A percentile compares a stretch with the other conserved stretches of the same genome.
Evolutionary conservation across 192 early-diverging fungal species (phyloP).

Genomic region (Lobulomyces angularis): DNA sequence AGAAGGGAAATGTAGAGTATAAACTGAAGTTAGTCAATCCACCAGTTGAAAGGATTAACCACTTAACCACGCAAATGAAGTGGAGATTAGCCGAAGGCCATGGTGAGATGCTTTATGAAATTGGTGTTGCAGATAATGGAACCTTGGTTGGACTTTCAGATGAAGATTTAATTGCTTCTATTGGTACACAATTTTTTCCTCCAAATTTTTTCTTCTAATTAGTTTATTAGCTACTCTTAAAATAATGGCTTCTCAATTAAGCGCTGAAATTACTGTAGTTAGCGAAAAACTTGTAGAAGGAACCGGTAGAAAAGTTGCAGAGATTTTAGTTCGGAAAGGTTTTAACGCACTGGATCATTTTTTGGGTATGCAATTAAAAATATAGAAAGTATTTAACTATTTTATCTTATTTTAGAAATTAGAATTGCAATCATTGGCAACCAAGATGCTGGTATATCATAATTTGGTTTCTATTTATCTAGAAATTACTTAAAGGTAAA

Average conservation of each 20-base stretch:
- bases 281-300: slow-evolving; percentile 17
- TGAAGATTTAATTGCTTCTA: slow-evolving; percentile 43
- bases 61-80: slow-evolving; percentile 82
- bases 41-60: slow-evolving; percentile 56
- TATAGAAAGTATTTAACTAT: slow-evolving; percentile 14
- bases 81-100: slow-evolving; percentile 83
- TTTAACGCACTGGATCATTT: slow-evolving; percentile 10
- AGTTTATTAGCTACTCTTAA: too few relatives aligned
- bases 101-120: slow-evolving; percentile 77
- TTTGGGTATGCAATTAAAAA: too few relatives aligned
- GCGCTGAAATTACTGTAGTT: slow-evolving; percentile 57
- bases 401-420: slow-evolving; percentile 62
- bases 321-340: slow-evolving; percentile 5
- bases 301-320: slow-evolving; percentile 8
- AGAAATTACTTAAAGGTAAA: slow-evolving; percentile 36
- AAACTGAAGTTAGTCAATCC: slow-evolving; percentile 68
- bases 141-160: slow-evolving; percentile 56
- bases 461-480: neutral
- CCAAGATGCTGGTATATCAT: slow-evolving; percentile 46
- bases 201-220: too few relatives aligned
- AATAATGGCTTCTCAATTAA: slow-evolving; percentile 47
- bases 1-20: slow-evolving; percentile 85
- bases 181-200: too few relatives aligned
- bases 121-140: slow-evolving; percentile 81
- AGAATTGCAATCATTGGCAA: slow-evolving; percentile 75